A percentile compares a stretch with the other conserved stretches of the same genome.
Evolutionary conservation across 441 rosid genomes (phyloP).

Genomic region (Gossypium davidsonii): DNA sequence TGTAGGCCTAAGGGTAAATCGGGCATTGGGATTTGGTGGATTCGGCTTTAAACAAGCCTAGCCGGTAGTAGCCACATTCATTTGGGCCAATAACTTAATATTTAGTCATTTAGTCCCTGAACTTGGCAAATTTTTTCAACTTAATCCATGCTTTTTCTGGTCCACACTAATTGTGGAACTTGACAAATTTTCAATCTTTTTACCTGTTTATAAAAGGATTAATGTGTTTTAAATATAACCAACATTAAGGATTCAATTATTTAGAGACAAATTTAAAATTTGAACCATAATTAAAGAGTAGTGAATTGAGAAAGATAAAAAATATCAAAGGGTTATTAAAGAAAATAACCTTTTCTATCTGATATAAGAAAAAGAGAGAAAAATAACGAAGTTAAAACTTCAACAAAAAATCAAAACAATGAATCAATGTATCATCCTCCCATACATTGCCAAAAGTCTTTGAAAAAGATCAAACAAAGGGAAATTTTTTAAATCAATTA

Average conservation of each 20-base stretch:
- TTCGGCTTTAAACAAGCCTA: not conserved
- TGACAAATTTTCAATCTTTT: too few species aligned
- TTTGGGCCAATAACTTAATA: too few species aligned
- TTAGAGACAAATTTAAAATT: too few species aligned
- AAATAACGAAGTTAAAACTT: slow-evolving; percentile 8
- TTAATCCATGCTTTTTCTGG: too few species aligned
- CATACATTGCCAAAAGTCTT: slow-evolving; percentile 15
- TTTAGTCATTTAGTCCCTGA: too few species aligned
- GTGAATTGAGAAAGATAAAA: not conserved
- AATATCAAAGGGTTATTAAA: not conserved
- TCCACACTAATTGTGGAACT: too few species aligned
- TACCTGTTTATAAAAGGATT: too few species aligned
- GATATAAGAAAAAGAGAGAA: slow-evolving; percentile 7
- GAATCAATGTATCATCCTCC: slow-evolving; percentile 19
- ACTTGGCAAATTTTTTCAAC: too few species aligned
- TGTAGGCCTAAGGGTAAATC: not conserved
- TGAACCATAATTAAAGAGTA: too few species aligned
- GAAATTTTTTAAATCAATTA: slow-evolving; percentile 20
- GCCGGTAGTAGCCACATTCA: too few species aligned
- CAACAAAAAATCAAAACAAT: not conserved
- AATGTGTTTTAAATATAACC: too few species aligned
- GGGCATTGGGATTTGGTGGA: not conserved
- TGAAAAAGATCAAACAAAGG: slow-evolving; percentile 13
- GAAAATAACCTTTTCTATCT: slow-evolving; percentile 6
- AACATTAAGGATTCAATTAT: too few species aligned